Evolutionary conservation across 2,329 filamentous ascomycete species (phyloP), one percentile per base, ranked within the genome.

Genomic region (Trichophyton schoenleinii): DNA sequence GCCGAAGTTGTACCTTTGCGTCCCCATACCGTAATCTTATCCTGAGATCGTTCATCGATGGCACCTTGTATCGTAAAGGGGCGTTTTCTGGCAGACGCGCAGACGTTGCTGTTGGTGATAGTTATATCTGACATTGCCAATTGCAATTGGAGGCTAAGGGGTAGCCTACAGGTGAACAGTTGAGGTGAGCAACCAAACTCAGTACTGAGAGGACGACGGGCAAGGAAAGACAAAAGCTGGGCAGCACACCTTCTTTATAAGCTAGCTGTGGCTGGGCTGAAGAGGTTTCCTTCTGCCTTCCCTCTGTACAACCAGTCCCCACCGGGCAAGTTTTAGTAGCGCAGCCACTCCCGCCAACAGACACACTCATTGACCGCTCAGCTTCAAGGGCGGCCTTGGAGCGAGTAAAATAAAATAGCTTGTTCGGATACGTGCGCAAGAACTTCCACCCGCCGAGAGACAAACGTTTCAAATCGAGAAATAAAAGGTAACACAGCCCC

Each of bases 71-170:
- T 55, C 25, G 52, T 55, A 36, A 55, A 55, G 11, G 25, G 52
- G 28, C 52, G 52, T 25, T 55, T 55, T 55, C 52, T 55, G 52
- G 52, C 25, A 15, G 52, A 34, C 13, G 52, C 52, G 52, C 52
- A 55, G 52, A 55, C 52, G 52, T 28, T 36, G 52, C 52, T 55
- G 52, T 55, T 55, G 52, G 52, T 55, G 52, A 55, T 34, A 13
- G 52, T 55, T 28, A 55, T 55, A 20, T 55, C 52, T 13, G 52
- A 36, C 52, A 55, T 55, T 55, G 28, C 28, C 7, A 15, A 36
- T 31, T 18, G 49, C 22, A 22, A 22, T 9, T 55, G 52, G 52
- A 36, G 31, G 28, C 52, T 8, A 18, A 25, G 6, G 15, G 15
- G 18, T 8, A 55, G n/a, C 52, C 31, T 34, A 11, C 28, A 36